Evolutionary conservation across 768 basidiomycete species (phyloP).

Genomic region (Xanthoconium stramineum): DNA sequence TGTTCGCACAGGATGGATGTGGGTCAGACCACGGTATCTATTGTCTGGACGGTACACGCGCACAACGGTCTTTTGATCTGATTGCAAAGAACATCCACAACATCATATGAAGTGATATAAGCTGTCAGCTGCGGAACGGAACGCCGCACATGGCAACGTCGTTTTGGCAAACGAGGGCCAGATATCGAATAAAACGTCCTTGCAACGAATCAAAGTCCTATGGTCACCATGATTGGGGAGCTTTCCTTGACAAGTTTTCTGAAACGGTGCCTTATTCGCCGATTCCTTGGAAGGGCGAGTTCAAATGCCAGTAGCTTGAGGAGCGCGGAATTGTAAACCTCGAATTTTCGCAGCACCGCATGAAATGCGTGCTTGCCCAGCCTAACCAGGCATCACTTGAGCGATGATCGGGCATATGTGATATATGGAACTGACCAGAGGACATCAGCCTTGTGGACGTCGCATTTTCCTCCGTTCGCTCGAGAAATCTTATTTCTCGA

Average conservation of each 20-base stretch:
- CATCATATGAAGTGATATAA: constrained; percentile 1
- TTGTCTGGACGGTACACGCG: neutral
- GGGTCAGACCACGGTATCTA: neutral
- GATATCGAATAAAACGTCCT: neutral
- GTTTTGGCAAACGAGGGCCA: neutral
- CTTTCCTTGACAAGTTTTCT: constrained; percentile 39
- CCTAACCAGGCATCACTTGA: constrained; percentile 41
- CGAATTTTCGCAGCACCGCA: constrained; percentile 54
- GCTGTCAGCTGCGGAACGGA: neutral
- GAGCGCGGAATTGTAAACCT: constrained; percentile 43
- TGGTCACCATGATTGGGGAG: constrained; percentile 15
- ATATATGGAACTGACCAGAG: constrained; percentile 51
- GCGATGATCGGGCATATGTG: neutral
- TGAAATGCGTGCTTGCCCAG: constrained; percentile 80
- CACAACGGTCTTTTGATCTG: neutral
- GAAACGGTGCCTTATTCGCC: constrained; percentile 44
- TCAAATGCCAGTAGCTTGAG: constrained; percentile 49
- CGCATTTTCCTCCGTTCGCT: constrained; percentile 36
- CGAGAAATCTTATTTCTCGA: constrained; percentile 39
- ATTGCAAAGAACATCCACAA: neutral
- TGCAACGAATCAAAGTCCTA: constrained; percentile 16
- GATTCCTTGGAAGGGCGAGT: constrained; percentile 45
- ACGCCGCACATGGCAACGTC: neutral
- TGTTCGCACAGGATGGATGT: neutral
- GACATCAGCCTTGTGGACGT: constrained; percentile 48